phyloP scores from a whole-genome alignment of 129 eudicot species.

The Lonicera japonica region DNA sequence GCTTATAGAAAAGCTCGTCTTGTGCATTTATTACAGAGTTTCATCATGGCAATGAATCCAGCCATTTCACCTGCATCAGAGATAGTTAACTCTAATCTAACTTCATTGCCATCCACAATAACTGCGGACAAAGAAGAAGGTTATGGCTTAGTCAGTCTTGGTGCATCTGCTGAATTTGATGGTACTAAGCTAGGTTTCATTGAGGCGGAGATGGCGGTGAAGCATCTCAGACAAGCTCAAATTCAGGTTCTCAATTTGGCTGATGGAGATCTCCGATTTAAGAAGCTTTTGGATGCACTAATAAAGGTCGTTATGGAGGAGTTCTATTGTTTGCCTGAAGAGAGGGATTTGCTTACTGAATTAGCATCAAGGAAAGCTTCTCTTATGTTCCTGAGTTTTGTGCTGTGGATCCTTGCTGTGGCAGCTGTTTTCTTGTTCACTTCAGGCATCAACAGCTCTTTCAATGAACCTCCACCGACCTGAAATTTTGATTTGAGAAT shows the following conservation, averaged over 20 bases:
- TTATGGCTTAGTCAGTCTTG: background rate
- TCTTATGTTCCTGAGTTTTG: conserved; percentile 4
- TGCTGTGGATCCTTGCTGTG: conserved; percentile 18
- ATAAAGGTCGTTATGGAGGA: conserved; percentile 25
- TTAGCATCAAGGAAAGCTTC: conserved; percentile 6
- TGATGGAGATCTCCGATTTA: conserved; percentile 13
- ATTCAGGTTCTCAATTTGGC: conserved; percentile 9
- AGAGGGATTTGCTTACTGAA: conserved; percentile 20
- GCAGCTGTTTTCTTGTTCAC: conserved; percentile 11
- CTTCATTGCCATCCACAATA: conserved; percentile 17
- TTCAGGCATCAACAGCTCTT: conserved; percentile 2
- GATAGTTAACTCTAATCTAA: conserved; percentile 9
- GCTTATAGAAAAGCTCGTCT: background rate
- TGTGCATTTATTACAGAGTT: conserved; percentile 22
- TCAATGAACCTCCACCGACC: conserved; percentile 26
- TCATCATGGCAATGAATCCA: conserved; percentile 20
- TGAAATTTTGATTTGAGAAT: conserved; percentile 8
- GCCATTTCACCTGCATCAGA: conserved; percentile 17
- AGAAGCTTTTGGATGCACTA: conserved; percentile 27
- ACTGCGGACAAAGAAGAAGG: conserved; percentile 12
- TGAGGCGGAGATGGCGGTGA: conserved; percentile 30
- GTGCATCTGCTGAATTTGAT: background rate
- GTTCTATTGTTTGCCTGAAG: conserved; percentile 17
- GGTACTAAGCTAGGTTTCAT: conserved; percentile 1
- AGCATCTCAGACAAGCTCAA: conserved; percentile 28